phyloP scores from a whole-genome alignment of 129 eudicot species.

The Solidago caesia region DNA sequence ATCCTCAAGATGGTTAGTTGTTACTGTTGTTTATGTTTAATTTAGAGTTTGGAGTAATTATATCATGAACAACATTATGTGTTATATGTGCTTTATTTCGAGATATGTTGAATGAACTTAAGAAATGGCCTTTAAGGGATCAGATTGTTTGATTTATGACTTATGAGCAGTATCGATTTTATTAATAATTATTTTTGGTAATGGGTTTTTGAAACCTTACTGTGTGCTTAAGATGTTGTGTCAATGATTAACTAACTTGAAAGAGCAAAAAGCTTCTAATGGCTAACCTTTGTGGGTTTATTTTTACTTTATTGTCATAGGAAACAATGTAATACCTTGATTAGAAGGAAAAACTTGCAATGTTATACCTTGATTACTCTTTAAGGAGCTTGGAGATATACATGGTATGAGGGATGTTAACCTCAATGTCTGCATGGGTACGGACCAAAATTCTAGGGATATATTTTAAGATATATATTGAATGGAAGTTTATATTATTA shows the following conservation, averaged over 20 bases:
- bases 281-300: neutral
- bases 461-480: neutral
- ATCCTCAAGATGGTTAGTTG: slow-evolving; percentile 73
- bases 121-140: too few species aligned
- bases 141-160: too few species aligned
- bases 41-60: neutral
- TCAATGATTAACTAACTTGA: neutral
- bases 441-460: neutral
- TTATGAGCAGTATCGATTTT: too few species aligned
- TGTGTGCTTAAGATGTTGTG: neutral
- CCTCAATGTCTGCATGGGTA: neutral
- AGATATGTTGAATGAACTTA: neutral
- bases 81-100: neutral
- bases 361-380: neutral
- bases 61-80: neutral
- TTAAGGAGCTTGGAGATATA: neutral
- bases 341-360: neutral
- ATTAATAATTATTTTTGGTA: too few species aligned
- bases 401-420: neutral
- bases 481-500: neutral
- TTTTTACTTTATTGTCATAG: neutral
- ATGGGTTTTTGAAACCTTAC: too few species aligned
- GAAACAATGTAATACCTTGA: neutral
- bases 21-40: neutral
- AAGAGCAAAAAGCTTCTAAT: too few species aligned